Evolutionary conservation across 2,329 filamentous ascomycete genomes (phyloP).

Genomic region (Aspergillus phoenicis): DNA sequence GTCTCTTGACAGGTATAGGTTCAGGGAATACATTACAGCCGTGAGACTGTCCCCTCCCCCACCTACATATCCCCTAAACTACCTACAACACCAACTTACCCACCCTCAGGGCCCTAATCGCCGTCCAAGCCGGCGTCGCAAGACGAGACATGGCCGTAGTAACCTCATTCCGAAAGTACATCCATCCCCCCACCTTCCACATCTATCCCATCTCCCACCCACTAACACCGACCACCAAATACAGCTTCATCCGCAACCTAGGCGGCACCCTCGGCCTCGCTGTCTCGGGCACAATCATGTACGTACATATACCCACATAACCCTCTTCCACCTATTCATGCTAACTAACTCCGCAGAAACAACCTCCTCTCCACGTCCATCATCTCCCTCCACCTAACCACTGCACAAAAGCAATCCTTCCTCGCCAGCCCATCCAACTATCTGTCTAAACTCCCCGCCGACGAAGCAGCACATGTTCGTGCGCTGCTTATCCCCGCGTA

Average conservation of each 20-base stretch:
- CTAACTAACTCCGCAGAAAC: slow-evolving; percentile 25
- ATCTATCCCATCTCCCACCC: not conserved
- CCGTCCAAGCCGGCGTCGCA: slow-evolving; percentile 45
- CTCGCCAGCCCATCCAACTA: slow-evolving; percentile 35
- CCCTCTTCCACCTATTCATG: too few relatives aligned
- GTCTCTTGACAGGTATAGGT: slow-evolving; percentile 55
- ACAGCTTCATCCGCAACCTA: slow-evolving; percentile 46
- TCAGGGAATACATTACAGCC: slow-evolving; percentile 58
- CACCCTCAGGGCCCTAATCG: slow-evolving; percentile 34
- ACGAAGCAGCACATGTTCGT: slow-evolving; percentile 30
- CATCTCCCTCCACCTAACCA: slow-evolving; percentile 27
- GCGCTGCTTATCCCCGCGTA: slow-evolving; percentile 40
- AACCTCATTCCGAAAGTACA: slow-evolving; percentile 41
- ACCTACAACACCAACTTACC: not conserved
- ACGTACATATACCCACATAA: slow-evolving; percentile 8
- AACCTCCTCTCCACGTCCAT: slow-evolving; percentile 33
- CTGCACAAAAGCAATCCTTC: slow-evolving; percentile 27
- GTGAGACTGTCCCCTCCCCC: slow-evolving; percentile 17
- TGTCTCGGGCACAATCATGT: slow-evolving; percentile 46
- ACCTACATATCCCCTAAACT: not conserved
- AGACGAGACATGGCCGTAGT: slow-evolving; percentile 46
- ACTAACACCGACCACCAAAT: not conserved
- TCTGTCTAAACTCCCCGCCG: slow-evolving; percentile 28
- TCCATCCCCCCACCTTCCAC: not conserved
- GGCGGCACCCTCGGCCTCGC: slow-evolving; percentile 46